Percentiles rank a stretch among this genome's conserved stretches.
phyloP scores from a whole-genome alignment of 1,139 yeast genomes.

The Saccharomyces hybrid region DNA sequence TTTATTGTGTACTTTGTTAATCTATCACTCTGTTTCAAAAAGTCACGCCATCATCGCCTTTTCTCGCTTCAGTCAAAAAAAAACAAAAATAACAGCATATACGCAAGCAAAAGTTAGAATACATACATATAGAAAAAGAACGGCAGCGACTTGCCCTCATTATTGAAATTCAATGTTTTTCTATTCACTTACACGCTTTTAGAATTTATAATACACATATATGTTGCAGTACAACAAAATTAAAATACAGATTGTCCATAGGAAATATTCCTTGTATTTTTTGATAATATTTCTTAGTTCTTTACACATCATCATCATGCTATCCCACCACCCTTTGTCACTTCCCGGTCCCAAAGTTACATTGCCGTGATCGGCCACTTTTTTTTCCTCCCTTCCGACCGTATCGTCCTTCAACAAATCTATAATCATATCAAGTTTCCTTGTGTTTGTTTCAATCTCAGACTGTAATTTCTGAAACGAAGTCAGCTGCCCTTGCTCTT shows the following conservation, averaged over 20 bases:
- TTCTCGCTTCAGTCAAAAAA: too few species aligned
- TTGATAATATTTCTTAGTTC: neutral
- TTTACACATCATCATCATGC: neutral
- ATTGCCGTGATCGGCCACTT: too few species aligned
- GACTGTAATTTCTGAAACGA: neutral
- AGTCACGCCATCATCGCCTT: too few species aligned
- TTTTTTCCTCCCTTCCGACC: neutral
- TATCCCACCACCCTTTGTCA: neutral
- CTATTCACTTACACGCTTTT: neutral
- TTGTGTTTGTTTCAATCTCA: neutral
- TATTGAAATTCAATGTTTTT: too few species aligned
- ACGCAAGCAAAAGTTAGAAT: too few species aligned
- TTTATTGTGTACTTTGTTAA: too few species aligned
- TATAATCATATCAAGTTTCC: neutral
- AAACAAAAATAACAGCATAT: too few species aligned
- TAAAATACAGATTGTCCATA: conserved; percentile 29
- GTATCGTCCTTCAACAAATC: neutral
- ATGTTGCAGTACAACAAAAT: conserved; percentile 23
- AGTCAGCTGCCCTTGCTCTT: neutral
- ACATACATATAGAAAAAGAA: too few species aligned
- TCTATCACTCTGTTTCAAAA: too few species aligned
- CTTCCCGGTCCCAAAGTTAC: neutral
- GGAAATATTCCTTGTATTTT: conserved; percentile 10
- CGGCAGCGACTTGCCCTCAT: too few species aligned
- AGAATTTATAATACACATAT: conserved; percentile 18